Evolutionary conservation across 257 asterid species (phyloP), one percentile per base, ranked within the genome.

Genomic region (Cynanchum wilfordii): DNA sequence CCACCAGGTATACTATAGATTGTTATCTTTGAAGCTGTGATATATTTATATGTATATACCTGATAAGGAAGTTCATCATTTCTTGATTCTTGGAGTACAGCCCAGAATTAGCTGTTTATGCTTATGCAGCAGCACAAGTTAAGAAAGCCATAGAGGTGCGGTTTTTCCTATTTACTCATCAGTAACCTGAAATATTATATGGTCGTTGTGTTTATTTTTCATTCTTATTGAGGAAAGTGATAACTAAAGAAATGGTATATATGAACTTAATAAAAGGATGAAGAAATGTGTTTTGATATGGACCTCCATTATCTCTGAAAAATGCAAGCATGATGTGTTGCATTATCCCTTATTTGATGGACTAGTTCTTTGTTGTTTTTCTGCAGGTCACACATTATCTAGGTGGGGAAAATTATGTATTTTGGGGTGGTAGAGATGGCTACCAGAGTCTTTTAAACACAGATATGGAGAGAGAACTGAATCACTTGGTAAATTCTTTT

Each of bases 361-460:
- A 69, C 69, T 29, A 60, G 52, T 70, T 59, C 56, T 0, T 22
- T 27, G 66, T 60, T 81, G 65, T 69, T 60, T 19, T 22, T 57
- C 33, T 71, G 62, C 81, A 95, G 99, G 98, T 95, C 70, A 95
- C 99, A 27, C 96, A 95, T 79, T 86, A 89, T 86, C 95, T 95
- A 36, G 98, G 99, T 40, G 99, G 99, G 73, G 99, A 95, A 82
- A 95, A 95, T 76, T 95, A 87, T 72, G 99, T 89, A 55, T 95
- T 90, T 78, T 91, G 99, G 99, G 99, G 99, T 73, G 99, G 99
- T 64, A 97, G 99, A 58, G 99, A 95, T 76, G 99, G 99, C 65
- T 95, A 95, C 79, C 99, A 92, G 77, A 77, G 91, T 74, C 99
- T 95, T 73, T 74, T 95, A 81, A 95, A 95, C 87, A 92, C 99